phyloP scores from a whole-genome alignment of 805 yeast genomes.

The Wickerhamomyces silvicola region DNA sequence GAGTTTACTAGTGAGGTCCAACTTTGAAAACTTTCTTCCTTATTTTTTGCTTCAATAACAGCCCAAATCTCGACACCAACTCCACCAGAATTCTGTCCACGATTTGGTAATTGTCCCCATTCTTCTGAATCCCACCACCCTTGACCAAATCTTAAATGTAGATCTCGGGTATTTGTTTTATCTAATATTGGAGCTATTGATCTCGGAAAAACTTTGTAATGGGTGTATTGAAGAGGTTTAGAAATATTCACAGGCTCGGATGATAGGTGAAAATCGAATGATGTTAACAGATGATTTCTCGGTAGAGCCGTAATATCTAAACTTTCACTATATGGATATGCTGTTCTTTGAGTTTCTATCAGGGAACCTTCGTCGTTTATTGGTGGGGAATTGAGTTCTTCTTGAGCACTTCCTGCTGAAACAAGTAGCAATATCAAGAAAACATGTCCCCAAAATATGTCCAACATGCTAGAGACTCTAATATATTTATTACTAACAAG shows the following conservation, averaged over 20 bases:
- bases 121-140: conserved; percentile 91
- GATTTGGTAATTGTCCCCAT: conserved; percentile 77
- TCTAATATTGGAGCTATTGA: conserved; percentile 72
- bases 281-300: conserved; percentile 59
- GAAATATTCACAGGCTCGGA: conserved; percentile 39
- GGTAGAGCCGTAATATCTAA: conserved; percentile 65
- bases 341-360: conserved; percentile 1
- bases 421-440: too few relatives aligned
- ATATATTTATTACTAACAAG: too few relatives aligned
- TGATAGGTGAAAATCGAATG: conserved; percentile 61
- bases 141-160: conserved; percentile 82
- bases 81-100: conserved; percentile 78
- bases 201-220: conserved; percentile 72
- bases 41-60: conserved; percentile 55
- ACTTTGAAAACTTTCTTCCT: conserved; percentile 46
- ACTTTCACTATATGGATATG: conserved; percentile 49
- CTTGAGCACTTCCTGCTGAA: too few relatives aligned
- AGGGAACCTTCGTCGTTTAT: not conserved
- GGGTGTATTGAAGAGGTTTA: conserved; percentile 25
- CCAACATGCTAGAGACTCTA: not conserved
- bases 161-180: conserved; percentile 58
- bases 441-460: not conserved
- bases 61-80: conserved; percentile 96
- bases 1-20: conserved; percentile 74
- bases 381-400: not conserved